Conservation (phyloP, 164 flowering plant species). For the Paratinospora sagittata region DNA sequence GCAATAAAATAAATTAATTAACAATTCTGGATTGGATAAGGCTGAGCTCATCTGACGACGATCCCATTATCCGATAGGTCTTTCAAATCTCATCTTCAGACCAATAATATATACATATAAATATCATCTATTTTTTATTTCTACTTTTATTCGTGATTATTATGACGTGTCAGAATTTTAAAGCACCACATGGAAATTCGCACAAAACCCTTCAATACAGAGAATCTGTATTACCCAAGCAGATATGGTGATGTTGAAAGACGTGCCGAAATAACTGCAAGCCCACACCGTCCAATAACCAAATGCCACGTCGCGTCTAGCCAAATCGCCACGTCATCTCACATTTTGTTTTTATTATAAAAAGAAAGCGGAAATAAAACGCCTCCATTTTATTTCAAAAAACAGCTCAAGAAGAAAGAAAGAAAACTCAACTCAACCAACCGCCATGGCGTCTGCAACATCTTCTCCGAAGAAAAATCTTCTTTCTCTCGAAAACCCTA, state of each 20-base stretch:
- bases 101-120: neutral
- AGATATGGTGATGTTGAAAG: neutral
- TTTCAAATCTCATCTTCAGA: neutral
- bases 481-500: neutral
- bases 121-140: too few species aligned
- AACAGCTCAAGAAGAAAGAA: too few species aligned
- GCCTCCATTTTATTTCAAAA: neutral
- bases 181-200: neutral
- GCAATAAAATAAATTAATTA: too few species aligned
- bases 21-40: neutral
- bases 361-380: neutral
- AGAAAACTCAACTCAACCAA: too few species aligned
- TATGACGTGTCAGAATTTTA: neutral
- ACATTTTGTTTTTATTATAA: neutral
- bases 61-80: neutral
- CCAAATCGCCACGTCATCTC: neutral
- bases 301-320: neutral
- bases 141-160: neutral
- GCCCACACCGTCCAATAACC: neutral
- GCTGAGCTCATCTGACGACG: neutral
- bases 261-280: neutral
- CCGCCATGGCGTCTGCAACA: neutral
- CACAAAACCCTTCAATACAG: too few species aligned
- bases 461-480: too few species aligned
- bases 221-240: neutral